phyloP scores from a whole-genome alignment of 805 yeast genomes.

The Starmera quercuum region DNA sequence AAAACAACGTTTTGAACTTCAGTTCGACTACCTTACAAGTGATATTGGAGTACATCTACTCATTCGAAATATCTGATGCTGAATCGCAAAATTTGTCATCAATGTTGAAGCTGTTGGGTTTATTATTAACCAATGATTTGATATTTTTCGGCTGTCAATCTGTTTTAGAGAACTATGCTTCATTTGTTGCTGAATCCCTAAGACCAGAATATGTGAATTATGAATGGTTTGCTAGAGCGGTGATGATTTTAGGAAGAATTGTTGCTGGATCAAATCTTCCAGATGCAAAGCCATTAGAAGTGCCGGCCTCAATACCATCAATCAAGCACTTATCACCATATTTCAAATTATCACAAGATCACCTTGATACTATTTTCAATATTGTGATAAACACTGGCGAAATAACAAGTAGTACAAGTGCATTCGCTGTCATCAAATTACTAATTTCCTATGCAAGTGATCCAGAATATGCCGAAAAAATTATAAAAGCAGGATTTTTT shows the following conservation, averaged over 20 bases:
- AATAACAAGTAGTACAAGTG: slow-evolving; percentile 36
- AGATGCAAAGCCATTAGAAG: slow-evolving; percentile 24
- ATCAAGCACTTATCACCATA: slow-evolving; percentile 13
- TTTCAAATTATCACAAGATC: slow-evolving; percentile 15
- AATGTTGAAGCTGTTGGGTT: slow-evolving; percentile 34
- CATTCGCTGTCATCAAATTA: slow-evolving; percentile 46
- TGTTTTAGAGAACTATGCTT: slow-evolving; percentile 27
- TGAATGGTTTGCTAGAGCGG: slow-evolving; percentile 53
- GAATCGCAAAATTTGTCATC: slow-evolving; percentile 27
- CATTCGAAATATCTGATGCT: slow-evolving; percentile 25
- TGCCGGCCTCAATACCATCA: slow-evolving; percentile 13
- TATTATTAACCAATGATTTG: slow-evolving; percentile 29
- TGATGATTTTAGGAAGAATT: slow-evolving; percentile 48
- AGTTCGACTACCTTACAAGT: slow-evolving; percentile 28
- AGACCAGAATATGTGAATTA: slow-evolving; percentile 30
- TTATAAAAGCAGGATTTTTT: slow-evolving; percentile 42
- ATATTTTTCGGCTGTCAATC: slow-evolving; percentile 28
- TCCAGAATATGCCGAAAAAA: slow-evolving; percentile 27
- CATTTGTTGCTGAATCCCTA: slow-evolving; percentile 28
- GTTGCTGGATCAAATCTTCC: slow-evolving; percentile 48
- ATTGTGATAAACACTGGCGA: slow-evolving; percentile 32
- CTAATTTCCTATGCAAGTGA: slow-evolving; percentile 46
- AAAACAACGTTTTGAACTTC: slow-evolving; percentile 25
- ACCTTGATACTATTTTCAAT: slow-evolving; percentile 31
- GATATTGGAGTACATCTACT: slow-evolving; percentile 25